Evolutionary conservation across 805 yeast genomes (phyloP), one percentile per base, ranked within the genome.

Genomic region (Kregervanrija delftensis): DNA sequence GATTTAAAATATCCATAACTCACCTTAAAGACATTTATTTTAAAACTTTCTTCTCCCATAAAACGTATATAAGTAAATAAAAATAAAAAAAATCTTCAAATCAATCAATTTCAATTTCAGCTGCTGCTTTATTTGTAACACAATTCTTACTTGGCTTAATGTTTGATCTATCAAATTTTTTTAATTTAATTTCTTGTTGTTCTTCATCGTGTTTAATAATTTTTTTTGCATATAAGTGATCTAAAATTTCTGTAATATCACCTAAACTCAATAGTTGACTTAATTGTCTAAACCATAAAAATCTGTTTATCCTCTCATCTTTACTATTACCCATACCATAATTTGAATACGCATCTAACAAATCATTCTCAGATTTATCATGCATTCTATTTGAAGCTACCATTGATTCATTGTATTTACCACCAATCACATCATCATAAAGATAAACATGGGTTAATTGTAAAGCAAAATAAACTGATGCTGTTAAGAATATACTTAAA

Each of bases 221-320:
- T 5, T 49, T 54, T 33, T 53, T 46, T 28, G 41, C 44, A 14
- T 51, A 44, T 35, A 59, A 40, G 44, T 52, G 44, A 11, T 46
- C 46, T 11, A 55, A 11, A 5, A 58, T 52, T 35, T 55, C 56
- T 34, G 44, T 44, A 13, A 57, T 43, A 28, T 60, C 64, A 5
- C 61, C 59, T 8, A 53, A 41, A 22, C 44, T 47, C 44, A 64
- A 47, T 22, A 64, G 33, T 56, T 51, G 51, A 14, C 59, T 46
- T 11, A 66, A 46, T 38, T 60, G 52, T 52, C 81, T 65, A 54
- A 75, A 76, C 80, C 80, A 76, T 44, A 81, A 50, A 54, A 81
- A 81, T 47, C 87, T 65, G 46, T 71, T 65, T 22, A 80, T 68
- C 33, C 86, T 65, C 3, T 77, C 73, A 40, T 72, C 59, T 49